These are phyloP conservation scores for Leccinum variicolor DNA, from an alignment of 768 basidiomycete genomes.

Conservation along the genomic window DNA sequence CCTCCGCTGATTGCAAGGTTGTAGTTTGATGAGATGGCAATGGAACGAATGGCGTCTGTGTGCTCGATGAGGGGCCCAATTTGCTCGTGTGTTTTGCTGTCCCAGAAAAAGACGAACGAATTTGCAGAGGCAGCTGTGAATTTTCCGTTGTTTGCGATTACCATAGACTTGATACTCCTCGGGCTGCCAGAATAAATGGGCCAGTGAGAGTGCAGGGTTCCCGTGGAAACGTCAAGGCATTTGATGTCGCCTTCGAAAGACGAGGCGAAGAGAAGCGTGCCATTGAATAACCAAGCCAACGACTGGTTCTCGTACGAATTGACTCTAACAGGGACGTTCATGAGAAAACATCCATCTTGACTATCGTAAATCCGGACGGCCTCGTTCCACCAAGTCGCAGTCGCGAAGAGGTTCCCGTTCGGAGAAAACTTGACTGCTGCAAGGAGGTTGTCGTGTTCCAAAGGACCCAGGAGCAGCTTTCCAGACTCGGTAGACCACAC, in stretches of 20 bases:
- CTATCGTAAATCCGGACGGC: constrained; percentile 11
- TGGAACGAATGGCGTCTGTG: neutral
- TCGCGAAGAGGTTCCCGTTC: constrained; percentile 7
- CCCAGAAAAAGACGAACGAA: constrained; percentile 10
- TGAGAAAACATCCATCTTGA: constrained; percentile 2
- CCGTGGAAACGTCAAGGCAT: constrained; percentile 1
- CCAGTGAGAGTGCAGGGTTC: neutral
- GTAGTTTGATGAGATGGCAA: constrained; percentile 9
- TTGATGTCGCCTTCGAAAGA: constrained; percentile 10
- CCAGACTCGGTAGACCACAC: constrained; percentile 9
- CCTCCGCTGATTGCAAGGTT: constrained; percentile 3
- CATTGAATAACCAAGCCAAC: constrained; percentile 5
- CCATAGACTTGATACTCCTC: constrained; percentile 1
- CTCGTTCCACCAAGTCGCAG: constrained; percentile 12
- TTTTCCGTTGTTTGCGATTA: constrained; percentile 7
- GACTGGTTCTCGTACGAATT: constrained; percentile 10
- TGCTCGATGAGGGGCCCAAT: constrained; percentile 8
- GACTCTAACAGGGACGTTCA: constrained; percentile 7
- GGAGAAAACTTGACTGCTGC: constrained; percentile 14
- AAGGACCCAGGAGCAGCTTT: constrained; percentile 6
- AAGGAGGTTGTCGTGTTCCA: constrained; percentile 5
- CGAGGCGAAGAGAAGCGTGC: constrained; percentile 3
- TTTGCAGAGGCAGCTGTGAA: constrained; percentile 5
- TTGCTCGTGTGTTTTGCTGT: neutral
- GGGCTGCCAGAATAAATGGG: neutral